Base-by-base conservation (phyloP, 208 protist species). In the Strigomonas culicis region DNA sequence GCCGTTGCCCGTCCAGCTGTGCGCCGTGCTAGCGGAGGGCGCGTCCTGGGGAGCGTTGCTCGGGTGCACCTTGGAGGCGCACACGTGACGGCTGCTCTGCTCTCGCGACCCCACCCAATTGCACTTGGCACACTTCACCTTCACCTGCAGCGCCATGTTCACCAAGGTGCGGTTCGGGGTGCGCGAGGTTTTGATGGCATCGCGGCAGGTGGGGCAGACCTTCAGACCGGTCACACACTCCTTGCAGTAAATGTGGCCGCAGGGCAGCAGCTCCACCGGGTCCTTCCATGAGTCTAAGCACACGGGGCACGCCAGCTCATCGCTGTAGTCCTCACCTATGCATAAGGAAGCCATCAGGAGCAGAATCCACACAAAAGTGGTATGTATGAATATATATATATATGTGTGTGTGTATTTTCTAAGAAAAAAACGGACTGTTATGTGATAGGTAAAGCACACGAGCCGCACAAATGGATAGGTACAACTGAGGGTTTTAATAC, bases 231-330 rank as follows among this genome's bases (percentile, higher is more conserved):
- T 43, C 4, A 79, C 52, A 53, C 88, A 94, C 11, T 66, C 70
- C 15, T 22, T 43, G 63, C 88, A 94, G 61, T 84, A 92, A 66
- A 79, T 80, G 55, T 86, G 80, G 21, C 73, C 72, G 41, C 80
- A 86, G 21, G 69, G 72, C 10, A 41, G 8, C 17, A 75, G 32
- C 66, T 86, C 80, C 2, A 74, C 32, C n/a, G 80, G 80, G 39
- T 94, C 63, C 64, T 84, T 87, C 82, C 79, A 89, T 28, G 80
- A 85, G 67, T 92, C 86, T 4, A 89, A 59, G 66, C 86, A 92
- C 13, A 92, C 67, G 10, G 75, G 76, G 52, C 86, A 92, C 22
- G 69, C 75, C 43, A 92, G 68, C 70, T 89, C 86, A 63, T 92
- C 82, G 60, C 67, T 79, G 49, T 81, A 89, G 59, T 80, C 66